A percentile compares a stretch with the other conserved stretches of the same genome.
These are phyloP conservation scores for Tardiomyces digboiensis DNA, from an alignment of 1,139 yeast species.

Conservation along the genomic window DNA sequence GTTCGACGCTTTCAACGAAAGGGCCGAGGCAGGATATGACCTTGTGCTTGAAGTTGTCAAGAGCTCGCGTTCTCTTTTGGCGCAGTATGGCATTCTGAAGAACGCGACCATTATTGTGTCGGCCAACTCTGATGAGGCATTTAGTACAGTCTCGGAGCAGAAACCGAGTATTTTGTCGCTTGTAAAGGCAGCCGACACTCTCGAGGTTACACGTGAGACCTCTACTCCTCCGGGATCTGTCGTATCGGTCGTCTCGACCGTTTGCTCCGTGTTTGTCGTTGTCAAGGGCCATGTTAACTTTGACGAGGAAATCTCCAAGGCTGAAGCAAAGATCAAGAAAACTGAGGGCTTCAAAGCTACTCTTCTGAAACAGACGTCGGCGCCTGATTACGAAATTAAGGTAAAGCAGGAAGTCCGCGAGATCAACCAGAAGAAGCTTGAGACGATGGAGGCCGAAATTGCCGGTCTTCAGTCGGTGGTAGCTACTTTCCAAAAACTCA, in stretches of 20 bases:
- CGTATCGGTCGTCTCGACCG: conserved; percentile 68
- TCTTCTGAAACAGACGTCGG: conserved; percentile 52
- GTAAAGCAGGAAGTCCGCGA: conserved; percentile 79
- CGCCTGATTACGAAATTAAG: conserved; percentile 78
- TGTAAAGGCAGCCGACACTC: conserved; percentile 78
- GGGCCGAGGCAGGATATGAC: conserved; percentile 68
- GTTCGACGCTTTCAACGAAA: conserved; percentile 45
- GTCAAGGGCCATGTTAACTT: conserved; percentile 94
- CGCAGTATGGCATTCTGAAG: conserved; percentile 83
- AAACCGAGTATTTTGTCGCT: conserved; percentile 78
- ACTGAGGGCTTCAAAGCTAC: conserved; percentile 38
- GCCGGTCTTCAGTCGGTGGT: conserved; percentile 48
- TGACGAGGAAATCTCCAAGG: conserved; percentile 83
- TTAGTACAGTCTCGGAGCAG: conserved; percentile 54
- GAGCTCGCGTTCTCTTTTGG: conserved; percentile 83
- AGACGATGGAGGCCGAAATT: conserved; percentile 71
- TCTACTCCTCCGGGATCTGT: conserved; percentile 85
- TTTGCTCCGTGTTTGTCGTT: conserved; percentile 76
- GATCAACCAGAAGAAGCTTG: conserved; percentile 58
- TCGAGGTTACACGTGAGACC: conserved; percentile 43
- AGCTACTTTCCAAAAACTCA: conserved; percentile 31
- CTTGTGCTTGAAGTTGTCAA: conserved; percentile 79
- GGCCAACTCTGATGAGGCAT: conserved; percentile 40
- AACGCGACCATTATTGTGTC: conserved; percentile 83
- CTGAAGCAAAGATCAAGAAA: conserved; percentile 55